phyloP scores from a whole-genome alignment of 345 rosid species.

The Noccaea bulbosa region DNA sequence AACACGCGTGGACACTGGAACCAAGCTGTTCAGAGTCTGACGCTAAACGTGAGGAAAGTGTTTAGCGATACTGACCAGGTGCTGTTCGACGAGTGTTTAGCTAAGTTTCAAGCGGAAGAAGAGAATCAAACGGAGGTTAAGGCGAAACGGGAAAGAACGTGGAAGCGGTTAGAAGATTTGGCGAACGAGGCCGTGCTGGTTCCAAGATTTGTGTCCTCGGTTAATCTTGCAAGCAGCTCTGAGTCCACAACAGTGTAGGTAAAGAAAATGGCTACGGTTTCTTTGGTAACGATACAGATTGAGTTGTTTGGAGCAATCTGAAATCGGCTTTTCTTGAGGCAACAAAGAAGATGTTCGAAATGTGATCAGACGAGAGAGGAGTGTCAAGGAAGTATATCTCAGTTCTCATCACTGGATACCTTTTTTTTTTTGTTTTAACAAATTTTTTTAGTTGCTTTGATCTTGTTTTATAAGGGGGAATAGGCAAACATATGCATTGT shows the following conservation, averaged over 20 bases:
- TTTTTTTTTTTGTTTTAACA: conserved; percentile 19
- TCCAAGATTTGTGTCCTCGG: conserved; percentile 56
- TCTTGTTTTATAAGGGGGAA: conserved; percentile 17
- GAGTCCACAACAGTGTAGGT: conserved; percentile 27
- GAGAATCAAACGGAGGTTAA: conserved; percentile 52
- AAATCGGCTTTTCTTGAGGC: conserved; percentile 20
- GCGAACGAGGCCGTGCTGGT: conserved; percentile 64
- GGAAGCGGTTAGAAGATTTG: conserved; percentile 72
- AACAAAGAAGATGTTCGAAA: conserved; percentile 21
- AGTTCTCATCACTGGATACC: conserved; percentile 27
- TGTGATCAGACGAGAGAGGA: conserved; percentile 10
- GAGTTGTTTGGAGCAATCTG: conserved; percentile 22
- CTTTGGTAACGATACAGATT: conserved; percentile 29
- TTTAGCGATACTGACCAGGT: conserved; percentile 60
- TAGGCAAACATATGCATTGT: conserved; percentile 32
- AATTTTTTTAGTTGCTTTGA: conserved; percentile 16
- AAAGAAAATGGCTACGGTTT: conserved; percentile 27
- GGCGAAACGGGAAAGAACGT: conserved; percentile 58
- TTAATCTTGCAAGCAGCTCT: conserved; percentile 48
- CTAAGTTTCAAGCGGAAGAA: conserved; percentile 63
- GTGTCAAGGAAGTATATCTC: conserved; percentile 19
- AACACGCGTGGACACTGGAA: conserved; percentile 66
- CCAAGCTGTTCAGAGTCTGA: conserved; percentile 67
- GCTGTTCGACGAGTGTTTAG: conserved; percentile 72
- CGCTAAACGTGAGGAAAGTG: conserved; percentile 62